Conservation (phyloP, 2,329 filamentous ascomycete species). For the Aspergillus pseudoviridinutans region DNA sequence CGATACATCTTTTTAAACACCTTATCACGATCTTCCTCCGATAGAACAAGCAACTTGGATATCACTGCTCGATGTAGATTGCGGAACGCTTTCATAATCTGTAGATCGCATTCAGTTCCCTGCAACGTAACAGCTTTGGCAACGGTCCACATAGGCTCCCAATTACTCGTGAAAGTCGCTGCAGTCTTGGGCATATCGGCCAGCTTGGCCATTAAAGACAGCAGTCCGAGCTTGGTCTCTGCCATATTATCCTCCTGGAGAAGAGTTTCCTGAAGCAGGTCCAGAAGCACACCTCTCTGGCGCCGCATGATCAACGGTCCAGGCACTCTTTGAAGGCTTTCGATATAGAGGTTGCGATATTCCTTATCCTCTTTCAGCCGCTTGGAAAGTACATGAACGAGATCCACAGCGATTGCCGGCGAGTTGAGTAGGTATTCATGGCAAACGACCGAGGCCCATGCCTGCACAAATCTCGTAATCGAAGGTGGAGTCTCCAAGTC, state of each 20-base stretch:
- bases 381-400: constrained; percentile 31
- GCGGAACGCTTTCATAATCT: constrained; percentile 36
- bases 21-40: constrained; percentile 31
- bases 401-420: constrained; percentile 30
- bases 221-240: constrained; percentile 27
- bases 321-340: constrained; percentile 36
- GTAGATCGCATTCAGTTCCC: constrained; percentile 29
- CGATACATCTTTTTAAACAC: constrained; percentile 34
- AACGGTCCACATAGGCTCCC: constrained; percentile 34
- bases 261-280: constrained; percentile 32
- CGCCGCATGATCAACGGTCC: constrained; percentile 35
- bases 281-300: constrained; percentile 31
- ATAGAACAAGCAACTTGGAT: constrained; percentile 30
- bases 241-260: constrained; percentile 23
- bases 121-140: constrained; percentile 31
- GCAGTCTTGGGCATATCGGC: constrained; percentile 38
- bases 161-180: constrained; percentile 32
- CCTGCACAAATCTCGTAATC: constrained; percentile 31
- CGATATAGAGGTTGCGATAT: constrained; percentile 28
- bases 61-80: constrained; percentile 33
- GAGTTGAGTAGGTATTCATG: constrained; percentile 37
- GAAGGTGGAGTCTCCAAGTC: constrained; percentile 23
- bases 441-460: constrained; percentile 37
- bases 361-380: constrained; percentile 26
- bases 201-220: constrained; percentile 39